Percentiles rank a stretch among this genome's conserved stretches.
These are phyloP conservation scores for Euryodendron excelsum DNA, from an alignment of 148 eudicot genomes.

Conservation along the genomic window DNA sequence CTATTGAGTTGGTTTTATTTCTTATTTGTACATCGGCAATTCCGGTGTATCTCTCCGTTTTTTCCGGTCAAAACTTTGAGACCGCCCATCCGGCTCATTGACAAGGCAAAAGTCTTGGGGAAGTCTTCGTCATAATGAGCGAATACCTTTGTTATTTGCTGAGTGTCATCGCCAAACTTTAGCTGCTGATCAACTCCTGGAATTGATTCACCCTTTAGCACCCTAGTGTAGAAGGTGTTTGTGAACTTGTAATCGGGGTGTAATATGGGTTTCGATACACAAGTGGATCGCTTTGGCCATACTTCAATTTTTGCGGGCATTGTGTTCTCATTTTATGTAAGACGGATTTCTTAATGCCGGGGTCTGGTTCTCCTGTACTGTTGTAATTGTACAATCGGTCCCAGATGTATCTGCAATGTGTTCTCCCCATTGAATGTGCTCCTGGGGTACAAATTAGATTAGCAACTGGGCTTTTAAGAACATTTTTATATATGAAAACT, in stretches of 20 bases:
- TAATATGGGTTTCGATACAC: conserved; percentile 46
- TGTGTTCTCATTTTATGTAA: conserved; percentile 31
- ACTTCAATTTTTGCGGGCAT: conserved; percentile 39
- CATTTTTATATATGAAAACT: too few species aligned
- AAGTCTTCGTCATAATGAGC: conserved; percentile 44
- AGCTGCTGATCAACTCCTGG: conserved; percentile 63
- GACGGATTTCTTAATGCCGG: conserved; percentile 34
- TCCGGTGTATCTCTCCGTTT: conserved; percentile 51
- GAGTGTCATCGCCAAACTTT: conserved; percentile 33
- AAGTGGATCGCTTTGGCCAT: conserved; percentile 41
- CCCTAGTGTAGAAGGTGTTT: conserved; percentile 48
- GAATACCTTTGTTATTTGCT: conserved; percentile 38
- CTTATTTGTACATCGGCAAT: conserved; percentile 39
- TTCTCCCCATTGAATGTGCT: conserved; percentile 63
- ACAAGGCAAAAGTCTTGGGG: conserved; percentile 46
- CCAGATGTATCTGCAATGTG: conserved; percentile 50
- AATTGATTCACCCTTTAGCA: conserved; percentile 35
- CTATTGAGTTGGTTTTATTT: background rate
- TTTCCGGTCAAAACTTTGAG: conserved; percentile 56
- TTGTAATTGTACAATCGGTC: conserved; percentile 68
- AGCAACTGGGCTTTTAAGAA: too few species aligned
- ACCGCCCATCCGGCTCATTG: conserved; percentile 51
- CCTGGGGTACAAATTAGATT: conserved; percentile 27
- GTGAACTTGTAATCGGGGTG: conserved; percentile 31
- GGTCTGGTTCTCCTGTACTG: conserved; percentile 59